Conservation (phyloP, 169 alveolate species). For the Plasmodium cynomolgi region DNA sequence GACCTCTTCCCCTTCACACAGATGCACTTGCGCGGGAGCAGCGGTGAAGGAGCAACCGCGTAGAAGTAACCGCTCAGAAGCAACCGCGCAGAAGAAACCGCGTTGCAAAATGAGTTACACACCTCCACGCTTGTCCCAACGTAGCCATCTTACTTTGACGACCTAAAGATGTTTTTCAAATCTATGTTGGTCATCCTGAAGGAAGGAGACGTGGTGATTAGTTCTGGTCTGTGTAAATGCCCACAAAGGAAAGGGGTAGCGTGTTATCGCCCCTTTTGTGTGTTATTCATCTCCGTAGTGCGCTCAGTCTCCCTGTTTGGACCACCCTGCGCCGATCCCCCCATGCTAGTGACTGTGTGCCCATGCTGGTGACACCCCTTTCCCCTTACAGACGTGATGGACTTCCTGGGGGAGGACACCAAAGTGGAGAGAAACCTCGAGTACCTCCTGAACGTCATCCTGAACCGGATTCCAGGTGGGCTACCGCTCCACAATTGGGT, state of each 20-base stretch:
- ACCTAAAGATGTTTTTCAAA: slow-evolving; percentile 41
- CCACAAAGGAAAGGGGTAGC: not conserved
- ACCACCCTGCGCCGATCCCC: not conserved
- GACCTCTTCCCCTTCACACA: not conserved
- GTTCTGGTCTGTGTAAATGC: slow-evolving; percentile 12
- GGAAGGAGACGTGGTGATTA: slow-evolving; percentile 42
- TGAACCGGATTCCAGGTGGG: slow-evolving; percentile 30
- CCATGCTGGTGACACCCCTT: not conserved
- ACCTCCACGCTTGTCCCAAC: not conserved
- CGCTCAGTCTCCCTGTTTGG: not conserved
- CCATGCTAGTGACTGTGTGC: not conserved
- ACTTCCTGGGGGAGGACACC: slow-evolving; percentile 52
- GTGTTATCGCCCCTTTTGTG: not conserved
- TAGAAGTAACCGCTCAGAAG: not conserved
- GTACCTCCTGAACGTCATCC: slow-evolving; percentile 33
- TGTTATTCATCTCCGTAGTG: not conserved
- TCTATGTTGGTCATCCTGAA: slow-evolving; percentile 32
- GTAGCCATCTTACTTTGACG: slow-evolving; percentile 51
- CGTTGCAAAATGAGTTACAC: not conserved
- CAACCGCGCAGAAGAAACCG: too few species aligned
- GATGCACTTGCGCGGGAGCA: not conserved
- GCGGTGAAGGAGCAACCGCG: not conserved
- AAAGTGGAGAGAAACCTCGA: slow-evolving; percentile 47
- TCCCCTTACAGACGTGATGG: slow-evolving; percentile 21
- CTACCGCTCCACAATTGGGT: not conserved